phyloP scores from a whole-genome alignment of 305 asterid genomes.

The Andrographis paniculata region DNA sequence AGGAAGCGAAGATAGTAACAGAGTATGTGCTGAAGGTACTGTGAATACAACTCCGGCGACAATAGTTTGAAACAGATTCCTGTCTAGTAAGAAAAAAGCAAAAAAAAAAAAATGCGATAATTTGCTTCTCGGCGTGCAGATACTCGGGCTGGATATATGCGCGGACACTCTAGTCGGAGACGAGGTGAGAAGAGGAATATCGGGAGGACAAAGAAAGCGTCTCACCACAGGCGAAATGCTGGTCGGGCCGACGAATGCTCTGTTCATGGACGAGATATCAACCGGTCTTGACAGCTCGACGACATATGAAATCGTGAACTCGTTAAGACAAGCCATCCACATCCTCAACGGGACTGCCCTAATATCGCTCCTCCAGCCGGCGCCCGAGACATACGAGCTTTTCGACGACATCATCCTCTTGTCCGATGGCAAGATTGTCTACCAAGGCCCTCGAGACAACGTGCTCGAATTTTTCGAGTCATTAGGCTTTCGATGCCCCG shows the following conservation, averaged over 20 bases:
- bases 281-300: constrained; percentile 70
- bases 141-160: constrained; percentile 53
- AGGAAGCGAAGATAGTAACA: constrained; percentile 25
- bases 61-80: neutral
- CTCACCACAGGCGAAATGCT: constrained; percentile 68
- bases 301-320: constrained; percentile 46
- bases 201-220: constrained; percentile 63
- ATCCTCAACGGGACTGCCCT: constrained; percentile 51
- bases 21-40: constrained; percentile 39
- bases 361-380: constrained; percentile 58
- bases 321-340: constrained; percentile 44
- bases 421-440: constrained; percentile 50
- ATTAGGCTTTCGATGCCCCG: constrained; percentile 56
- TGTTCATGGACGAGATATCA: constrained; percentile 73
- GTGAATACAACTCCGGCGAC: neutral
- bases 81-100: neutral
- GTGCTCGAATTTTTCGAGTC: constrained; percentile 43
- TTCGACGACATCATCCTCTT: constrained; percentile 53
- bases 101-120: neutral
- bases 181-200: constrained; percentile 44
- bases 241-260: constrained; percentile 52
- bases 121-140: constrained; percentile 19
- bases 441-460: constrained; percentile 52
- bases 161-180: constrained; percentile 62
- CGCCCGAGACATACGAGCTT: constrained; percentile 49